Conservation (phyloP, 116 monocot species). For the Phalaenopsis hybrid region DNA sequence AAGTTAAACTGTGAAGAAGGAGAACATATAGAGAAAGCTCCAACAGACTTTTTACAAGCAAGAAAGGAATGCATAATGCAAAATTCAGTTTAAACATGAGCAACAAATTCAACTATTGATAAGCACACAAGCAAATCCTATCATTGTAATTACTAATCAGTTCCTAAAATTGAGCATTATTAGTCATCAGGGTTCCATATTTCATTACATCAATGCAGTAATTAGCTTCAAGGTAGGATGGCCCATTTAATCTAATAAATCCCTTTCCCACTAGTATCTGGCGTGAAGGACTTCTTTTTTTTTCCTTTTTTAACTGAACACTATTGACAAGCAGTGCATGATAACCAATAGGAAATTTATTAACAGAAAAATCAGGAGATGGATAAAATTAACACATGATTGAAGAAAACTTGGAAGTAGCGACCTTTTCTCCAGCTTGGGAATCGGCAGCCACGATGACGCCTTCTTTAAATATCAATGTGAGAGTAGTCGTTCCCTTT, state of each 20-base stretch:
- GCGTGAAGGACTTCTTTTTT: too few species aligned
- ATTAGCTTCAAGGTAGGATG: too few species aligned
- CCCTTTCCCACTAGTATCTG: too few species aligned
- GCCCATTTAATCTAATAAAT: too few species aligned
- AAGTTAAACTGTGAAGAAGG: background rate
- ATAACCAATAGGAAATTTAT: too few species aligned
- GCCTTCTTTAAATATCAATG: constrained; percentile 89
- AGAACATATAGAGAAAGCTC: background rate
- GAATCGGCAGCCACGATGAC: constrained; percentile 72
- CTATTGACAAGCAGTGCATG: too few species aligned
- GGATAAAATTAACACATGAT: too few species aligned
- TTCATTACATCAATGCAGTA: too few species aligned
- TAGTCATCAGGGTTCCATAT: constrained; percentile 20
- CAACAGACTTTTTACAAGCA: constrained; percentile 15
- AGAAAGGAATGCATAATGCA: background rate
- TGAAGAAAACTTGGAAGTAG: too few species aligned
- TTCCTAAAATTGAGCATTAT: constrained; percentile 42
- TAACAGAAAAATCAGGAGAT: too few species aligned
- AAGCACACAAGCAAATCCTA: constrained; percentile 28
- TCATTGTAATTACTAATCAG: constrained; percentile 31
- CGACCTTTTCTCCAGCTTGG: too few species aligned
- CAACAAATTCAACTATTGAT: constrained; percentile 9
- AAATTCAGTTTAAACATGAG: constrained; percentile 13
- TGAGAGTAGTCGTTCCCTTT: constrained; percentile 94
- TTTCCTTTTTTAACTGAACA: too few species aligned